These are phyloP conservation scores for Laburnicola sp. DNA, from an alignment of 2,329 filamentous ascomycete genomes.

Conservation along the genomic window DNA sequence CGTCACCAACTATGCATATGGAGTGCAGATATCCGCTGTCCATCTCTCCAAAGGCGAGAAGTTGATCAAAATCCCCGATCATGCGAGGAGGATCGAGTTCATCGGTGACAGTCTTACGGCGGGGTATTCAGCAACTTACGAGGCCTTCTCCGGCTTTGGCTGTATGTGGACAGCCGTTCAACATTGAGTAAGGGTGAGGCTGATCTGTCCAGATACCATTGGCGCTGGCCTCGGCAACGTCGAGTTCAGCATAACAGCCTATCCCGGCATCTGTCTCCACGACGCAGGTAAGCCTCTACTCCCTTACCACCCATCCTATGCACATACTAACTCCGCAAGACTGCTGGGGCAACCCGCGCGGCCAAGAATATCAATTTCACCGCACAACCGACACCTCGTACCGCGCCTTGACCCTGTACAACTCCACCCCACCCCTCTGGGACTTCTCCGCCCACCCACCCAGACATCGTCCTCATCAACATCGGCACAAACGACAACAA, in stretches of 20 bases:
- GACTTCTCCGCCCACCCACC: conserved; percentile 38
- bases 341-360: conserved; percentile 56
- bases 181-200: neutral
- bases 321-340: conserved; percentile 18
- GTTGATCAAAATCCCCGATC: conserved; percentile 50
- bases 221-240: conserved; percentile 61
- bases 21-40: conserved; percentile 59
- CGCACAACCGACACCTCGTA: conserved; percentile 59
- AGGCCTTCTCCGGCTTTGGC: conserved; percentile 60
- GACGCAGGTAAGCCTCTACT: conserved; percentile 44
- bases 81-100: conserved; percentile 47
- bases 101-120: conserved; percentile 56
- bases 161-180: conserved; percentile 25
- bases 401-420: conserved; percentile 52
- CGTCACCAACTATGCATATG: conserved; percentile 62
- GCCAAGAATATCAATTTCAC: conserved; percentile 59
- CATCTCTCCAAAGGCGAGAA: conserved; percentile 52
- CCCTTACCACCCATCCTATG: too few relatives aligned
- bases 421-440: conserved; percentile 39
- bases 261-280: conserved; percentile 61
- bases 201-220: conserved; percentile 46
- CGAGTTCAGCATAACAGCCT: conserved; percentile 62
- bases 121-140: conserved; percentile 62
- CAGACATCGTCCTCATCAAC: conserved; percentile 52
- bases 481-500: conserved; percentile 54